Evolutionary conservation across 805 yeast genomes (phyloP).

Genomic region (Candida wancherniae): DNA sequence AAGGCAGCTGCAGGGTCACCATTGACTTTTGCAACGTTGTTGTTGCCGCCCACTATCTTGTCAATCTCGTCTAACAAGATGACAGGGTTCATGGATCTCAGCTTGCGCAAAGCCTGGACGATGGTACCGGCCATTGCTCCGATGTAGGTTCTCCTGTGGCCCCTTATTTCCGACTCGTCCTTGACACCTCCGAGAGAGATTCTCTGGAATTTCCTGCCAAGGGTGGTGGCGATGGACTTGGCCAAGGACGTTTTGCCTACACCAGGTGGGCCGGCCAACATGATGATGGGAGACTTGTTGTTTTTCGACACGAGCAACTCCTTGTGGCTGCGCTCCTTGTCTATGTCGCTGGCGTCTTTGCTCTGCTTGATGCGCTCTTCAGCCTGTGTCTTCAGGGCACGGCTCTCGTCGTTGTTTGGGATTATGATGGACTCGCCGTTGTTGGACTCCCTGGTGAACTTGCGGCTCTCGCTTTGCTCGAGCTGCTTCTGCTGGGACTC

Average conservation of each 20-base stretch:
- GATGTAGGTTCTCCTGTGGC: constrained; percentile 86
- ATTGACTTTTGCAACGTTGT: constrained; percentile 42
- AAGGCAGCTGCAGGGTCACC: constrained; percentile 92
- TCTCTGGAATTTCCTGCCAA: constrained; percentile 72
- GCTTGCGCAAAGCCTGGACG: constrained; percentile 69
- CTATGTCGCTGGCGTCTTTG: constrained; percentile 5
- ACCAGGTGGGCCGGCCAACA: constrained; percentile 91
- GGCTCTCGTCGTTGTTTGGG: constrained; percentile 34
- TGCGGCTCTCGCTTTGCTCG: constrained; percentile 12
- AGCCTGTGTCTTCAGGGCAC: constrained; percentile 22
- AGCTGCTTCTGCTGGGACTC: constrained; percentile 8
- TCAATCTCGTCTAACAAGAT: constrained; percentile 83
- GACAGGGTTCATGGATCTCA: constrained; percentile 77
- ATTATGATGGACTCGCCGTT: constrained; percentile 26
- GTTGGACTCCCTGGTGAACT: constrained; percentile 16
- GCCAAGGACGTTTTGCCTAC: constrained; percentile 90
- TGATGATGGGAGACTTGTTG: constrained; percentile 65
- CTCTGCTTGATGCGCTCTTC: constrained; percentile 14
- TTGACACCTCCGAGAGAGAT: constrained; percentile 83
- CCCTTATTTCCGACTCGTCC: constrained; percentile 86
- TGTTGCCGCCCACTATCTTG: constrained; percentile 58
- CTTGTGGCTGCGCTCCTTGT: constrained; percentile 4
- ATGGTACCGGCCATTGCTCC: constrained; percentile 90
- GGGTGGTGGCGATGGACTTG: constrained; percentile 68
- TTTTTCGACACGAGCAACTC: constrained; percentile 23